Evolutionary conservation across 2,329 filamentous ascomycete species (phyloP).

Genomic region (Monosporascus sp.): DNA sequence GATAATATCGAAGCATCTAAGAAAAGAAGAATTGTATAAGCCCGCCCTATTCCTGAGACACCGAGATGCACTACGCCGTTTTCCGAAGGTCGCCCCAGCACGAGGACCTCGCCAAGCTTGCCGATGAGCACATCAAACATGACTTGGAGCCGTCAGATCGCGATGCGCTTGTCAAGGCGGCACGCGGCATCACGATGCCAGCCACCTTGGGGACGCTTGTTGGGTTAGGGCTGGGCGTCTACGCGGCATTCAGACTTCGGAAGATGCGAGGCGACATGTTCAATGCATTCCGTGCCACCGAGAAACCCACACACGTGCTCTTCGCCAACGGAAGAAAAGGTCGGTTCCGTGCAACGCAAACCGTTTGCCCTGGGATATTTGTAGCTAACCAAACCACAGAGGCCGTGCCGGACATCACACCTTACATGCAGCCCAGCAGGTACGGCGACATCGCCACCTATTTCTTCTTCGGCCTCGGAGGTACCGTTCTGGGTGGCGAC

Average conservation of each 20-base stretch:
- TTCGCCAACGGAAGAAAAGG: conserved; percentile 57
- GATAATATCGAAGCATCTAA: neutral
- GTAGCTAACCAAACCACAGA: conserved; percentile 32
- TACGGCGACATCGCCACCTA: conserved; percentile 58
- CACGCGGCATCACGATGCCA: conserved; percentile 46
- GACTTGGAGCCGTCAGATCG: conserved; percentile 52
- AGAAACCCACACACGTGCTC: conserved; percentile 56
- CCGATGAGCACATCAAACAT: conserved; percentile 52
- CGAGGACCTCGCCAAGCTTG: conserved; percentile 48
- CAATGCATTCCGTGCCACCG: conserved; percentile 52
- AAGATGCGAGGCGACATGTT: conserved; percentile 53
- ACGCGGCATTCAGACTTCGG: conserved; percentile 52
- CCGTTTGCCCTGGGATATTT: neutral
- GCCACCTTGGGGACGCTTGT: conserved; percentile 53
- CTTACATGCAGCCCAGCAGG: conserved; percentile 49
- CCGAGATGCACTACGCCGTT: conserved; percentile 24
- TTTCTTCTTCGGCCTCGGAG: conserved; percentile 55
- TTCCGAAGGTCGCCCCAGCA: conserved; percentile 28
- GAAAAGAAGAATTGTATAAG: neutral
- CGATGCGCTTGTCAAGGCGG: conserved; percentile 49
- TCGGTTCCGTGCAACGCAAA: conserved; percentile 21
- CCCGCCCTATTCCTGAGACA: neutral
- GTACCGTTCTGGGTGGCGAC: conserved; percentile 60
- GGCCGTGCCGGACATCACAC: conserved; percentile 55
- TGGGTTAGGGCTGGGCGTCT: conserved; percentile 54